A percentile compares a stretch with the other conserved stretches of the same genome.
Evolutionary conservation across 257 asterid genomes (phyloP).

Genomic region (Marsdenia floribunda): DNA sequence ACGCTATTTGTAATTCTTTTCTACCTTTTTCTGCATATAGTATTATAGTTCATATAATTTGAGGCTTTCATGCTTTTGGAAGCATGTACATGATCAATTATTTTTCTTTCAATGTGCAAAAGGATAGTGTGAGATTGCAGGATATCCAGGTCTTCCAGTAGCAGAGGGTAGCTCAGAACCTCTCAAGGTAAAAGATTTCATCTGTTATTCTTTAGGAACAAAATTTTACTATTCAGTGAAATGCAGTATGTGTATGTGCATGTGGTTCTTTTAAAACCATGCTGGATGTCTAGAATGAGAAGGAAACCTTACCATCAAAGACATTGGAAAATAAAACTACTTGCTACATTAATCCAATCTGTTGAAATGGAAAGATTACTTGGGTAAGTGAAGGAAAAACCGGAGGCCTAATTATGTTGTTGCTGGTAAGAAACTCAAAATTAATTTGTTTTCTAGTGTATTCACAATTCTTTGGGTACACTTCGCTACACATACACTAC

Average conservation of each 20-base stretch:
- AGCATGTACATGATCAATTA: constrained; percentile 44
- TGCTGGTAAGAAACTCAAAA: neutral
- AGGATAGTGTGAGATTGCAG: constrained; percentile 99
- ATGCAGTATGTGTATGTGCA: neutral
- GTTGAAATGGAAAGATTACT: neutral
- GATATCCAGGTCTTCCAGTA: constrained; percentile 78
- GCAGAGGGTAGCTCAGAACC: constrained; percentile 86
- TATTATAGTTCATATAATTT: neutral
- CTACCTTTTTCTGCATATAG: constrained; percentile 7
- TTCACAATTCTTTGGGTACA: neutral
- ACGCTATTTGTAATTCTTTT: constrained; percentile 25
- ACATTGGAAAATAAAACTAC: neutral
- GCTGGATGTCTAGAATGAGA: neutral
- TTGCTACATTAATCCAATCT: neutral
- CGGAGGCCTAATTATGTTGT: neutral
- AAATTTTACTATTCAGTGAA: neutral
- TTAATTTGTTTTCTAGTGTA: neutral
- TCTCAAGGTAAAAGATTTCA: constrained; percentile 58
- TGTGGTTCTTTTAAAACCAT: neutral
- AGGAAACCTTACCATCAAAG: constrained; percentile 1
- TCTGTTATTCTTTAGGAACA: neutral
- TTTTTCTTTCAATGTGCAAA: constrained; percentile 52
- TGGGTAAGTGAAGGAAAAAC: neutral
- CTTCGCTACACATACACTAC: neutral
- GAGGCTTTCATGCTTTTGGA: constrained; percentile 12